Conservation (phyloP, 2,329 filamentous ascomycete species). For the Zasmidium angulare region DNA sequence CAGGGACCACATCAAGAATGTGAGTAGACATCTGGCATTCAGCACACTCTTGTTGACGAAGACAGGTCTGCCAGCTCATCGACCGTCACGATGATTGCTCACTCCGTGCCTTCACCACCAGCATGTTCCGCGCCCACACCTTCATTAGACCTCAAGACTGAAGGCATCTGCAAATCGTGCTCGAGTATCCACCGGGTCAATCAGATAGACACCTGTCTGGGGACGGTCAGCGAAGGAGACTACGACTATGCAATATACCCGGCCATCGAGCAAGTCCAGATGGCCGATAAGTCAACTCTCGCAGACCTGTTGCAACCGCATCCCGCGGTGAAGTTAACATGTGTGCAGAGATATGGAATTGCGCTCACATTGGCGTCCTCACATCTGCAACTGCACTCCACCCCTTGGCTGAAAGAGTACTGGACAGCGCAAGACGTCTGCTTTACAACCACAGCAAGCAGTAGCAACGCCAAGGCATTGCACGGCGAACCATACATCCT, state of each 20-base stretch:
- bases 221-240: background rate
- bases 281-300: background rate
- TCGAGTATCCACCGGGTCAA: background rate
- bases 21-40: too few relatives aligned
- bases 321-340: constrained; percentile 13
- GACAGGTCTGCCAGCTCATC: too few relatives aligned
- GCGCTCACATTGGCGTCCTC: constrained; percentile 28
- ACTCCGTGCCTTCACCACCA: too few relatives aligned
- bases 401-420: constrained; percentile 26
- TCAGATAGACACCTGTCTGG: background rate
- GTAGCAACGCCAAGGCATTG: constrained; percentile 7
- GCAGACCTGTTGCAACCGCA: constrained; percentile 6
- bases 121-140: too few relatives aligned
- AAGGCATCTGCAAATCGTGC: background rate
- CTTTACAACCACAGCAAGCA: background rate
- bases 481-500: background rate
- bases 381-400: constrained; percentile 28
- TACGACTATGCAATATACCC: constrained; percentile 3
- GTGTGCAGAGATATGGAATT: constrained; percentile 28
- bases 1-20: too few relatives aligned
- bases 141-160: background rate
- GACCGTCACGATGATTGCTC: too few relatives aligned
- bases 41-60: too few relatives aligned
- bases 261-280: background rate
- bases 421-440: constrained; percentile 5